Conservation (phyloP, 129 eudicot species). For the Pulicaria dysenterica region DNA sequence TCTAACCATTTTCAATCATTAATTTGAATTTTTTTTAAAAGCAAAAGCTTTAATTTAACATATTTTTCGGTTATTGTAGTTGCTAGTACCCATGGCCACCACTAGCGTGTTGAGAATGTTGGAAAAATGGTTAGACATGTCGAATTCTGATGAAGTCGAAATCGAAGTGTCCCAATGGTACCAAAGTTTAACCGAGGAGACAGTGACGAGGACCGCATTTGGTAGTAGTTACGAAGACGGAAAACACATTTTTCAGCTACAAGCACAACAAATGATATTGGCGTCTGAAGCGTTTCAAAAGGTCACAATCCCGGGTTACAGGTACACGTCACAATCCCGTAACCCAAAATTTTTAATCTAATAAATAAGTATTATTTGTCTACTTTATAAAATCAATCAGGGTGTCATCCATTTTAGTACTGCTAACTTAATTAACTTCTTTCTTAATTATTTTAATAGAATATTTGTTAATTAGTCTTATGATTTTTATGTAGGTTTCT, state of each 20-base stretch:
- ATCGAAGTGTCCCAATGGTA: constrained; percentile 83
- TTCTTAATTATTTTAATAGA: too few relatives aligned
- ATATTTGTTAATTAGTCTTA: background rate
- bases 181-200: constrained; percentile 73
- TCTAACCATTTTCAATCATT: constrained; percentile 20
- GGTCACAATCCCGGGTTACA: constrained; percentile 76
- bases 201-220: constrained; percentile 66
- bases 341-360: background rate
- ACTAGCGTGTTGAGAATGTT: constrained; percentile 65
- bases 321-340: constrained; percentile 48
- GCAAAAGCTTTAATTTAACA: constrained; percentile 6
- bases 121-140: constrained; percentile 64
- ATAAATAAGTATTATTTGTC: background rate
- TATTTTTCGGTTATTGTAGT: constrained; percentile 38
- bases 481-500: constrained; percentile 47
- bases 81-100: constrained; percentile 71
- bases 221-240: constrained; percentile 91
- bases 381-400: too few relatives aligned
- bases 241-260: constrained; percentile 64
- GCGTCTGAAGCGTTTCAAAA: constrained; percentile 88
- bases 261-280: constrained; percentile 73
- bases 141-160: constrained; percentile 54
- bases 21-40: background rate
- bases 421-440: too few relatives aligned
- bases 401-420: too few relatives aligned